phyloP scores from a whole-genome alignment of 2,329 filamentous ascomycete genomes.

The Botrytis squamosa region DNA sequence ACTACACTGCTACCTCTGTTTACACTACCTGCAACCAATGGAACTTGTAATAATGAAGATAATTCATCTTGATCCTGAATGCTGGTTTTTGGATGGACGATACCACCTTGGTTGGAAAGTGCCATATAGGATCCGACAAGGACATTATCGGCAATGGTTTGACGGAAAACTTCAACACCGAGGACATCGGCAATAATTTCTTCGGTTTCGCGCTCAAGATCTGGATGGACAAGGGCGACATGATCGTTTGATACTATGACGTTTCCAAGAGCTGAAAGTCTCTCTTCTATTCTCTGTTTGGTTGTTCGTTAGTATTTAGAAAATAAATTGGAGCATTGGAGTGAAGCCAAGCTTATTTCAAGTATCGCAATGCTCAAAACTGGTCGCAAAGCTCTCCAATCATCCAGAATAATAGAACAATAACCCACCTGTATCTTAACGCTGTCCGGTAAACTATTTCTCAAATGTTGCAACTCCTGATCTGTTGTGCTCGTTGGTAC shows the following conservation, averaged over 20 bases:
- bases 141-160: constrained; percentile 96
- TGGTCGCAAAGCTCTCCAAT: neutral
- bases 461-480: constrained; percentile 95
- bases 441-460: constrained; percentile 86
- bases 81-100: constrained; percentile 95
- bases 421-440: constrained; percentile 70
- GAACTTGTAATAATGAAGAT: constrained; percentile 88
- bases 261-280: constrained; percentile 91
- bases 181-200: constrained; percentile 96
- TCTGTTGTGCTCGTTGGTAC: constrained; percentile 95
- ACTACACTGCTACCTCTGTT: constrained; percentile 93
- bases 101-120: constrained; percentile 90
- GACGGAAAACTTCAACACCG: constrained; percentile 84
- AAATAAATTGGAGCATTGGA: neutral
- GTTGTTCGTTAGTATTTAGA: neutral
- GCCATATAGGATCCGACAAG: constrained; percentile 96
- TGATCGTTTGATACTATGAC: constrained; percentile 97
- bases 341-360: neutral
- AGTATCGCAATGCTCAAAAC: neutral
- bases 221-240: constrained; percentile 92
- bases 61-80: constrained; percentile 99
- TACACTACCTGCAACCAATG: constrained; percentile 88
- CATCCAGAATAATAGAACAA: neutral
- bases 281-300: constrained; percentile 84
- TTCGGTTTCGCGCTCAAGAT: constrained; percentile 95